These are phyloP conservation scores for Acer campestre DNA, from an alignment of 345 rosid species.

Conservation along the genomic window DNA sequence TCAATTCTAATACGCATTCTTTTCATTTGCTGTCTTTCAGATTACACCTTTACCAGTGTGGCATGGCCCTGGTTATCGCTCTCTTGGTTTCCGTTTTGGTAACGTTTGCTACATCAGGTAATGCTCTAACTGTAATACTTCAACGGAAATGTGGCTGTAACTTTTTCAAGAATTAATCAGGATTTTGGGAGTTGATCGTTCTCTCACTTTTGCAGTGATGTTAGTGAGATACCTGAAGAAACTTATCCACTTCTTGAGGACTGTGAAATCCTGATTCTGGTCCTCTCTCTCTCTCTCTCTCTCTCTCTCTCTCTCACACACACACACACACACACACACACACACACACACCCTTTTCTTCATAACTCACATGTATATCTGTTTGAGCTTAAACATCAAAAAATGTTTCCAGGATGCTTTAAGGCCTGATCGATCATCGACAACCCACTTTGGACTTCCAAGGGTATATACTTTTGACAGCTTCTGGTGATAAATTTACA, in stretches of 20 bases:
- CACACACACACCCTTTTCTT: not conserved
- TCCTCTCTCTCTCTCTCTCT: slow-evolving; percentile 24
- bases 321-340: not conserved
- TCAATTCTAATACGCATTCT: not conserved
- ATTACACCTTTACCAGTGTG: slow-evolving; percentile 88
- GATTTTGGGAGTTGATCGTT: not conserved
- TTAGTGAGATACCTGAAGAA: slow-evolving; percentile 88
- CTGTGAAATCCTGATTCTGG: slow-evolving; percentile 74
- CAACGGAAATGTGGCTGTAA: not conserved
- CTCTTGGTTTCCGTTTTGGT: slow-evolving; percentile 94
- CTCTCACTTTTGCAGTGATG: slow-evolving; percentile 60
- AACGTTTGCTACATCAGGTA: slow-evolving; percentile 88
- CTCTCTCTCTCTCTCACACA: not conserved
- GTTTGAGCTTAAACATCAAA: not conserved
- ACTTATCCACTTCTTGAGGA: slow-evolving; percentile 77
- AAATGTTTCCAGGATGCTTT: slow-evolving; percentile 68
- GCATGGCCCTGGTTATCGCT: slow-evolving; percentile 85
- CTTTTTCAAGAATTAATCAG: not conserved
- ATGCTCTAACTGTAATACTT: not conserved
- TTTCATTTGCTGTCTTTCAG: slow-evolving; percentile 42
- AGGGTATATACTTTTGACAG: slow-evolving; percentile 46
- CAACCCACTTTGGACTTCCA: slow-evolving; percentile 93
- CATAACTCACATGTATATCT: not conserved
- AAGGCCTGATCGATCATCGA: slow-evolving; percentile 85
- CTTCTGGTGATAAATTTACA: slow-evolving; percentile 1